phyloP scores from a whole-genome alignment of 2,329 filamentous ascomycete species.

The Penicillium digitatum region DNA sequence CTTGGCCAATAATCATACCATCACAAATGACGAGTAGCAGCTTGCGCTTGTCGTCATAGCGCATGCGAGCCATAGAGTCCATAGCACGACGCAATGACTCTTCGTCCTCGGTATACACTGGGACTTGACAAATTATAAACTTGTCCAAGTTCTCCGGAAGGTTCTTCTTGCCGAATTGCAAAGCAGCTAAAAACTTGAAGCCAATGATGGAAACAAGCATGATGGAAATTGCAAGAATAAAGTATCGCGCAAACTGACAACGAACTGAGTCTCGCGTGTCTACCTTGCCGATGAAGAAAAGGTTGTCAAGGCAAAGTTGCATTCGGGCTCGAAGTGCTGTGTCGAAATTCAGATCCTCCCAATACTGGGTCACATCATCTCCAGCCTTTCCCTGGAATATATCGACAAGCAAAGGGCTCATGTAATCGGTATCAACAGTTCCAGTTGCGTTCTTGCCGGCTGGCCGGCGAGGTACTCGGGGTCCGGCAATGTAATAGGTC shows the following conservation, averaged over 20 bases:
- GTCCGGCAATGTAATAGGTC: slow-evolving; percentile 74
- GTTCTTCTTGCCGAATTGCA: slow-evolving; percentile 90
- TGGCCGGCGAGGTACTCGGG: slow-evolving; percentile 60
- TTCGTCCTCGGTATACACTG: slow-evolving; percentile 96
- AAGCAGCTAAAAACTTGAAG: slow-evolving; percentile 94
- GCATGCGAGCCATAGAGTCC: slow-evolving; percentile 91
- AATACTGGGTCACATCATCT: slow-evolving; percentile 76
- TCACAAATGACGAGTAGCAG: slow-evolving; percentile 95
- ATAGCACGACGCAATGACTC: slow-evolving; percentile 95
- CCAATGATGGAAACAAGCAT: slow-evolving; percentile 75
- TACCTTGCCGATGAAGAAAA: slow-evolving; percentile 89
- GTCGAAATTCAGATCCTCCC: slow-evolving; percentile 65
- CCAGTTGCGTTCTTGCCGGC: slow-evolving; percentile 50
- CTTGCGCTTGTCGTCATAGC: slow-evolving; percentile 94
- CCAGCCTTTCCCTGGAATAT: slow-evolving; percentile 76
- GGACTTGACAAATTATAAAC: slow-evolving; percentile 96
- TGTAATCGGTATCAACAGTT: slow-evolving; percentile 66
- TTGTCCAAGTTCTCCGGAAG: slow-evolving; percentile 95
- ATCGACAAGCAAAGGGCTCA: slow-evolving; percentile 68
- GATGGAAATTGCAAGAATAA: slow-evolving; percentile 79
- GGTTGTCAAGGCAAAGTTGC: slow-evolving; percentile 80
- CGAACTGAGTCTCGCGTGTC: slow-evolving; percentile 83
- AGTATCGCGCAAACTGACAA: slow-evolving; percentile 85
- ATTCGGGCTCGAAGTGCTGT: slow-evolving; percentile 60
- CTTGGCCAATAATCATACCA: slow-evolving; percentile 91